Percentiles rank a stretch among this genome's conserved stretches.
Evolutionary conservation across 371 early-diverging fungal species (phyloP).

Genomic region (Mortierella sp.): DNA sequence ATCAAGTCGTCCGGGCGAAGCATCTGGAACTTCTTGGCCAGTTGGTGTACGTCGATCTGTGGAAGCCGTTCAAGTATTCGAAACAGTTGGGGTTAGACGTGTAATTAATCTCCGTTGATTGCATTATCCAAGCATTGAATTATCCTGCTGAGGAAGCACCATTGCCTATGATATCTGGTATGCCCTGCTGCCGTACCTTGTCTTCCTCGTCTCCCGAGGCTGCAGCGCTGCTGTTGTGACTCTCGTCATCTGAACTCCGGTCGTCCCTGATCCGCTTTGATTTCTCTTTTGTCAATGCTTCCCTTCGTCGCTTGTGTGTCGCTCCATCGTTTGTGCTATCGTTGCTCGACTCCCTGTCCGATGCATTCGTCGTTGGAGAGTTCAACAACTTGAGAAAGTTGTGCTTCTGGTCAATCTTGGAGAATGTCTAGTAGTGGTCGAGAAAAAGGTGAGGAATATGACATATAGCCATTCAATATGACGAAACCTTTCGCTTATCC

Average conservation of each 20-base stretch:
- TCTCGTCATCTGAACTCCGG: conserved; percentile 55
- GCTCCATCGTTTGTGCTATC: conserved; percentile 38
- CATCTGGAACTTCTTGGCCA: conserved; percentile 57
- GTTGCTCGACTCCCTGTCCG: conserved; percentile 45
- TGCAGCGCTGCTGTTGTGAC: conserved; percentile 40
- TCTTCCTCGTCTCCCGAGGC: conserved; percentile 50
- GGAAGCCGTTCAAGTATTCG: neutral
- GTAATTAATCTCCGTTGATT: neutral
- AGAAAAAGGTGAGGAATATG: neutral
- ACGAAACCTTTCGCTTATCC: neutral
- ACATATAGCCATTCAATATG: neutral
- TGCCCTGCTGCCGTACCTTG: conserved; percentile 21
- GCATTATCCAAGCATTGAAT: neutral
- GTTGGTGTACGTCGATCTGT: conserved; percentile 48
- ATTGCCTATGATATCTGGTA: neutral
- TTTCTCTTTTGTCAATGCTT: conserved; percentile 40
- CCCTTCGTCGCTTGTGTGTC: conserved; percentile 49
- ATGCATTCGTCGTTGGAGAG: conserved; percentile 15
- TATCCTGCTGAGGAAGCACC: too few relatives aligned
- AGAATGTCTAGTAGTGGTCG: conserved; percentile 27
- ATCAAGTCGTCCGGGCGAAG: conserved; percentile 55
- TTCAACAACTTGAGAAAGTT: conserved; percentile 45
- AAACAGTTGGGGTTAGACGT: neutral
- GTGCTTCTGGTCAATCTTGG: conserved; percentile 39
- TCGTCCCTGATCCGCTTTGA: conserved; percentile 43